Conservation (phyloP, 164 flowering plant genomes). For the Nymphaea colorata region DNA sequence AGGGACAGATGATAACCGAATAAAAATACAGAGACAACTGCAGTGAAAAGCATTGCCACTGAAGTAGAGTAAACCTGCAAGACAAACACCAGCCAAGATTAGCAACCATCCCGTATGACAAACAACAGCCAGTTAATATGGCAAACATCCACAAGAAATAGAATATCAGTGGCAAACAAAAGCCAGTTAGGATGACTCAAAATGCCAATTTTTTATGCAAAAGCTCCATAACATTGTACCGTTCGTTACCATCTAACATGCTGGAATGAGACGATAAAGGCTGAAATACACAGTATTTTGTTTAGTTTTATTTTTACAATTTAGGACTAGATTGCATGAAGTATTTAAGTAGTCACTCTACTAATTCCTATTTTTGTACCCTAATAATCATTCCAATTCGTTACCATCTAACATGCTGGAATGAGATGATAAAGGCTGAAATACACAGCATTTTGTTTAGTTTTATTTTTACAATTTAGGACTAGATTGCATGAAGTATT, state of each 20-base stretch:
- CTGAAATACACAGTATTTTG: background rate
- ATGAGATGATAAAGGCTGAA: background rate
- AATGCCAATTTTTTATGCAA: no score
- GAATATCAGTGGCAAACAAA: no score
- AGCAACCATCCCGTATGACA: background rate
- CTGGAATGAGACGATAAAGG: background rate
- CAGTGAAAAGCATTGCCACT: slow-evolving; percentile 97
- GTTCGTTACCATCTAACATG: background rate
- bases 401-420: background rate
- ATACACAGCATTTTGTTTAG: no score
- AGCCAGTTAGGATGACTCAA: background rate
- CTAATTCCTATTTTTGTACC: no score
- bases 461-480: no score
- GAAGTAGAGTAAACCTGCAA: slow-evolving; percentile 95
- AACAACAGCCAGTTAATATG: background rate
- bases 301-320: no score
- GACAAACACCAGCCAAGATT: background rate
- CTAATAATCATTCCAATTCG: background rate
- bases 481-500: no score
- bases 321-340: no score
- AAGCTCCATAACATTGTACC: background rate
- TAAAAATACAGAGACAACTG: slow-evolving; percentile 75
- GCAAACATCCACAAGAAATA: background rate
- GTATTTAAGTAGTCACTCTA: no score
- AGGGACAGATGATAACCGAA: slow-evolving; percentile 86